Conservation (phyloP, 2,329 filamentous ascomycete species). For the Trichoderma cornu-damae region DNA sequence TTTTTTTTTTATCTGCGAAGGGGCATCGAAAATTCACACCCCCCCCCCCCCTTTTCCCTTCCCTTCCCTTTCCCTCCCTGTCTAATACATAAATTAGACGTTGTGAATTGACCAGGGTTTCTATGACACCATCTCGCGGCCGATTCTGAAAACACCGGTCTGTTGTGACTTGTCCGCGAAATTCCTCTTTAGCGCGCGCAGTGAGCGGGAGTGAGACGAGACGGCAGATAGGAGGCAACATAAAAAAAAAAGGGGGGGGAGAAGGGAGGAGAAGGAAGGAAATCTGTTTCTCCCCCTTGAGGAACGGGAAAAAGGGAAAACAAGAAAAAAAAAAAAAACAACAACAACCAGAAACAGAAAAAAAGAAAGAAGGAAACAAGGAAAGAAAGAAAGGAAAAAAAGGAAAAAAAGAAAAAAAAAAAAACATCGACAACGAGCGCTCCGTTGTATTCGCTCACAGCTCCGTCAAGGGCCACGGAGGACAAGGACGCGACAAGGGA, state of each 20-base stretch:
- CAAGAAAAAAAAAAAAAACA: too few relatives aligned
- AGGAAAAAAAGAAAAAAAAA: background rate
- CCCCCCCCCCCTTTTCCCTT: too few relatives aligned
- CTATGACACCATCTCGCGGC: conserved; percentile 6
- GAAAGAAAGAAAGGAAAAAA: too few relatives aligned
- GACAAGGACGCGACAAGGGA: background rate
- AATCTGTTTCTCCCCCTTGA: too few relatives aligned
- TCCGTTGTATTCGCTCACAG: too few relatives aligned
- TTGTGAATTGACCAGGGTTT: too few relatives aligned
- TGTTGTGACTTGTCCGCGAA: conserved; percentile 1
- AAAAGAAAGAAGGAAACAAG: too few relatives aligned
- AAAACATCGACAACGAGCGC: background rate
- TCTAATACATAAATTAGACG: background rate
- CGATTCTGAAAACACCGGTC: background rate
- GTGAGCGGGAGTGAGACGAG: conserved; percentile 8
- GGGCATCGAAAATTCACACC: background rate
- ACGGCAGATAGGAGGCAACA: too few relatives aligned
- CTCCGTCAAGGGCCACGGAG: background rate
- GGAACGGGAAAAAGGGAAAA: too few relatives aligned
- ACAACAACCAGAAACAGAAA: too few relatives aligned
- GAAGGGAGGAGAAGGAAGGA: too few relatives aligned
- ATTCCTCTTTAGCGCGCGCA: conserved; percentile 3
- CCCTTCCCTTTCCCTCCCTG: too few relatives aligned
- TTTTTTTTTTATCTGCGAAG: background rate
- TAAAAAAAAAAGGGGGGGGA: background rate